Evolutionary conservation across 192 early-diverging fungal species (phyloP).

Genomic region (Coemansia sp.): DNA sequence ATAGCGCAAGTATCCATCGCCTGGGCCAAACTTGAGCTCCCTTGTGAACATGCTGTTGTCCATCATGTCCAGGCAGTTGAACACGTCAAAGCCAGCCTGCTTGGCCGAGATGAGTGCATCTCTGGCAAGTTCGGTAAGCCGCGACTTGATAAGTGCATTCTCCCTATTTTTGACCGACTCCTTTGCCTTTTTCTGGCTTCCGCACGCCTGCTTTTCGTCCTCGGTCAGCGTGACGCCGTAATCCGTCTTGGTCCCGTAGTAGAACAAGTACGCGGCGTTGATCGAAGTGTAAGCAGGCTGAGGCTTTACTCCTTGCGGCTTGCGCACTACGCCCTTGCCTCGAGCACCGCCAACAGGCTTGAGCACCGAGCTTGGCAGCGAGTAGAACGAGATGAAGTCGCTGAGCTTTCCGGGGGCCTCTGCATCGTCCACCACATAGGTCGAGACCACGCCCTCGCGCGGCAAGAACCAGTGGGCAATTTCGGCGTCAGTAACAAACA

Average conservation of each 20-base stretch:
- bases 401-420: constrained; percentile 61
- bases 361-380: constrained; percentile 87
- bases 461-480: constrained; percentile 89
- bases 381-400: constrained; percentile 94
- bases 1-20: constrained; percentile 92
- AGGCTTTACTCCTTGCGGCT: not conserved
- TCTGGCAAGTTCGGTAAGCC: constrained; percentile 62
- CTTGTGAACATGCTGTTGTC: constrained; percentile 79
- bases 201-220: constrained; percentile 36
- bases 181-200: constrained; percentile 46
- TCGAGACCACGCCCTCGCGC: constrained; percentile 79
- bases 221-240: constrained; percentile 24
- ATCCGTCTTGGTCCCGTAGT: constrained; percentile 70
- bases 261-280: constrained; percentile 92
- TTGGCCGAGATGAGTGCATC: constrained; percentile 76
- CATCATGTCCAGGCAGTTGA: constrained; percentile 92
- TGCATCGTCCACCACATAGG: constrained; percentile 85
- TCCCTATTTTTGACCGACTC: constrained; percentile 30
- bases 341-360: constrained; percentile 52
- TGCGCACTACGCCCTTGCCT: constrained; percentile 10
- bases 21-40: constrained; percentile 84
- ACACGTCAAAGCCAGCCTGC: constrained; percentile 79
- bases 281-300: constrained; percentile 48
- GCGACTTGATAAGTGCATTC: constrained; percentile 42
- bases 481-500: constrained; percentile 76